These are phyloP conservation scores for Gentiana straminea DNA, from an alignment of 257 asterid genomes.

Conservation along the genomic window DNA sequence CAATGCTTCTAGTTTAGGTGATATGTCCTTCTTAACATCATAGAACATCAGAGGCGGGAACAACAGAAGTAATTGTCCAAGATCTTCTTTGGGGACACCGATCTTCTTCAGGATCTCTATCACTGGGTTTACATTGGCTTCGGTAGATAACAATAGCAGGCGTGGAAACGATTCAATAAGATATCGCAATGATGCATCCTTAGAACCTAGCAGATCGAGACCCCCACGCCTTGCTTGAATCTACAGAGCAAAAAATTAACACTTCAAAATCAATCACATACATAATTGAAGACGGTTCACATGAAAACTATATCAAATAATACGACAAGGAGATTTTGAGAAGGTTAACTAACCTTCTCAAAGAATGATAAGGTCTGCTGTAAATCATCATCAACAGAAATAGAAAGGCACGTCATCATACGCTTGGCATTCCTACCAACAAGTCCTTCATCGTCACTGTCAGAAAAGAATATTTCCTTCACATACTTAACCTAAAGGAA, in stretches of 20 bases:
- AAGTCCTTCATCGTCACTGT: conserved; percentile 37
- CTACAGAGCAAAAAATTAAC: conserved; percentile 21
- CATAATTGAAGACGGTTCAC: neutral
- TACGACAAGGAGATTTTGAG: conserved; percentile 1
- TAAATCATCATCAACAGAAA: conserved; percentile 73
- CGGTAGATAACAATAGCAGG: conserved; percentile 47
- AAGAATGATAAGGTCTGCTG: conserved; percentile 89
- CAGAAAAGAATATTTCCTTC: conserved; percentile 74
- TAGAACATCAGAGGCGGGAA: conserved; percentile 67
- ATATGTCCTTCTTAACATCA: conserved; percentile 57
- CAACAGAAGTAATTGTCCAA: conserved; percentile 40
- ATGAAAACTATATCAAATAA: conserved; percentile 1
- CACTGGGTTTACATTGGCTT: conserved; percentile 47
- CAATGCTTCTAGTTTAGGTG: conserved; percentile 47
- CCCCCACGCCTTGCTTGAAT: conserved; percentile 98
- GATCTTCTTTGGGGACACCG: conserved; percentile 51
- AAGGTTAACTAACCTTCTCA: conserved; percentile 51
- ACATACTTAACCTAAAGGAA: conserved; percentile 66
- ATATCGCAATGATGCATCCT: conserved; percentile 47
- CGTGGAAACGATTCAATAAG: conserved; percentile 89
- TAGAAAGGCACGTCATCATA: conserved; percentile 73
- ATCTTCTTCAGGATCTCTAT: conserved; percentile 47
- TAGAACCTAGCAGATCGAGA: conserved; percentile 47
- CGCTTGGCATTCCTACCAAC: conserved; percentile 60
- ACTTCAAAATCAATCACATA: neutral